Evolutionary conservation across 2,329 filamentous ascomycete genomes (phyloP), one percentile per base, ranked within the genome.

Genomic region (Fusarium sp.): DNA sequence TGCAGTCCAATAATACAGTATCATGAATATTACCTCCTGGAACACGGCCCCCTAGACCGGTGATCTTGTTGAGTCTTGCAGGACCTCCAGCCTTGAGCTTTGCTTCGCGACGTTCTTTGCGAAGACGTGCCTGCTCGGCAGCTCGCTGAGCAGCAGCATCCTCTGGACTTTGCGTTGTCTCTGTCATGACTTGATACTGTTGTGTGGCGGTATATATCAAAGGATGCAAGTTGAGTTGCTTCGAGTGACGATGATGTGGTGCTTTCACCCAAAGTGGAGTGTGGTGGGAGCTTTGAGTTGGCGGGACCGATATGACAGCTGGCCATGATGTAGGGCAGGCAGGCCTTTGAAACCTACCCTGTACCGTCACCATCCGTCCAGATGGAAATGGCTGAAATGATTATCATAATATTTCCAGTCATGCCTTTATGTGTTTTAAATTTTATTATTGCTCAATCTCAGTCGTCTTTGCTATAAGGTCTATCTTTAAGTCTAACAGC

Each of bases 81-180:
- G 89, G 87, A 60, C 91, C 92, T 63, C 90, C 89, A 51, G 90
- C 88, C 74, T 87, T 88, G 80, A 94, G 89, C 84, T 94, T 95
- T 61, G 92, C 92, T 78, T 93, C 90, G 50, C 92, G 87, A 41
- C 92, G 89, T 79, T 94, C 92, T 79, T 93, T 93, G 72, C 93
- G 90, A 61, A 93, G 84, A 48, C 92, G 89, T 40, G 90, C 90
- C 80, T 93, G 90, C 69, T 91, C 88, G 27, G 85, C 81, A 5
- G 88, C 87, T 65, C 86, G 81, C 63, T 83, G 81, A 16, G 85
- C 82, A 4, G 84, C 85, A 3, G 83, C 83, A 63, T 87, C 84
- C 77, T 63, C 73, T 25, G 80, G 74, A 16, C 77, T 78, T 43
- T 77, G 72, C 27, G 74, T 70, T 43, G 69, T 66, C 45, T 85